Percentiles rank a stretch among this genome's conserved stretches.
Conservation (phyloP, 2,329 filamentous ascomycete species). For the Stromatinia cepivora region DNA sequence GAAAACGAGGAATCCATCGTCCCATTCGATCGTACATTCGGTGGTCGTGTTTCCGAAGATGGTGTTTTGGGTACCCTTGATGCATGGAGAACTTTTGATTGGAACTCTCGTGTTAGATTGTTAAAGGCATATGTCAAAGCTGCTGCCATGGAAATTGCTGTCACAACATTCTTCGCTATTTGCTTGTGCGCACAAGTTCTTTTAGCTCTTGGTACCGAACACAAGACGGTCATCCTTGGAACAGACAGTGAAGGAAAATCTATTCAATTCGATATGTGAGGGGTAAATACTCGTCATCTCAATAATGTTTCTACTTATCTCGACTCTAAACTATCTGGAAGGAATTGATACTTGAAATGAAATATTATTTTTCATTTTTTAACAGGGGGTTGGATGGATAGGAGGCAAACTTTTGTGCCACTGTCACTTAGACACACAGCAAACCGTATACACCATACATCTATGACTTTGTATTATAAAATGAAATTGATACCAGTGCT, state of each 20-base stretch:
- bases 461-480: background rate
- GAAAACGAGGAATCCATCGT: conserved; percentile 82
- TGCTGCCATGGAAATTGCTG: conserved; percentile 53
- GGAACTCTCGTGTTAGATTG: conserved; percentile 69
- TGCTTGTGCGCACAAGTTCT: conserved; percentile 55
- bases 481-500: background rate
- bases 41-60: conserved; percentile 70
- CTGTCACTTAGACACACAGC: background rate
- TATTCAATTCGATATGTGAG: background rate
- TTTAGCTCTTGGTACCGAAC: conserved; percentile 46
- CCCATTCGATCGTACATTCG: conserved; percentile 85
- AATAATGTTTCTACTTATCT: background rate
- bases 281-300: background rate
- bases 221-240: conserved; percentile 24
- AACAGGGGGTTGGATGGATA: background rate
- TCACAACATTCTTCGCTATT: conserved; percentile 49
- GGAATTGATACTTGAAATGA: background rate
- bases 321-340: background rate
- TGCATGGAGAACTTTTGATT: conserved; percentile 78
- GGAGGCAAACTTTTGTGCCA: background rate
- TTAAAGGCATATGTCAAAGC: conserved; percentile 76
- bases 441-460: background rate
- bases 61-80: conserved; percentile 71
- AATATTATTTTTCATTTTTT: conserved; percentile 5
- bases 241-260: background rate